A percentile compares a stretch with the other conserved stretches of the same genome.
Conservation (phyloP, 148 eudicot species). For the Talinum fruticosum region DNA sequence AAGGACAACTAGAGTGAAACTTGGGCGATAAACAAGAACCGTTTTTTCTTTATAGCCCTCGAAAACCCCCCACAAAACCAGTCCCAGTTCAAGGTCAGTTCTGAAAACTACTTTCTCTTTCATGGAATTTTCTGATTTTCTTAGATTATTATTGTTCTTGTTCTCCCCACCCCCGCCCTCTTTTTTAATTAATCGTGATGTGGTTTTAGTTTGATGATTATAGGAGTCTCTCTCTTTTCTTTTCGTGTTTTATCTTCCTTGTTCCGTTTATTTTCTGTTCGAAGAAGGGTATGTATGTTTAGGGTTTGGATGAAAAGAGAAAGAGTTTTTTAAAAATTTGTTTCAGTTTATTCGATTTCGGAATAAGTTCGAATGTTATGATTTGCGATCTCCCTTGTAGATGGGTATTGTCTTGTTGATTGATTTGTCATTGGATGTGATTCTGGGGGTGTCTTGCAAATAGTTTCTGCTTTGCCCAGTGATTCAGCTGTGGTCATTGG, state of each 20-base stretch:
- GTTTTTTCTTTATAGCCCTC: background rate
- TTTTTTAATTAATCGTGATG: background rate
- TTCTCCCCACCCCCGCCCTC: no score
- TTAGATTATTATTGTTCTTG: background rate
- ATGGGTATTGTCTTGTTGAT: background rate
- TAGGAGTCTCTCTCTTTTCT: background rate
- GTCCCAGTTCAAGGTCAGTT: background rate
- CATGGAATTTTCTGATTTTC: background rate
- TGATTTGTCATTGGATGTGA: background rate
- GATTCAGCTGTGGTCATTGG: background rate
- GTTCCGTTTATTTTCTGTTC: background rate
- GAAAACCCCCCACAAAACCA: background rate
- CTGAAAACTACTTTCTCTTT: background rate
- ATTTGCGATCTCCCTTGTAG: background rate
- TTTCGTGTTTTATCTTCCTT: background rate
- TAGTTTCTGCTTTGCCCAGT: background rate
- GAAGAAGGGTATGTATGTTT: slow-evolving; percentile 8
- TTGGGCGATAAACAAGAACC: no score
- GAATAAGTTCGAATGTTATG: background rate
- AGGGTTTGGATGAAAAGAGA: background rate
- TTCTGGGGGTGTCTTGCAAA: background rate
- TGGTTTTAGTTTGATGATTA: background rate
- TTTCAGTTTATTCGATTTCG: background rate
- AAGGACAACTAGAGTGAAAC: background rate
- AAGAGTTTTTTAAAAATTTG: background rate